Conservation (phyloP, 306 rosid genomes). For the Delonix regia region DNA sequence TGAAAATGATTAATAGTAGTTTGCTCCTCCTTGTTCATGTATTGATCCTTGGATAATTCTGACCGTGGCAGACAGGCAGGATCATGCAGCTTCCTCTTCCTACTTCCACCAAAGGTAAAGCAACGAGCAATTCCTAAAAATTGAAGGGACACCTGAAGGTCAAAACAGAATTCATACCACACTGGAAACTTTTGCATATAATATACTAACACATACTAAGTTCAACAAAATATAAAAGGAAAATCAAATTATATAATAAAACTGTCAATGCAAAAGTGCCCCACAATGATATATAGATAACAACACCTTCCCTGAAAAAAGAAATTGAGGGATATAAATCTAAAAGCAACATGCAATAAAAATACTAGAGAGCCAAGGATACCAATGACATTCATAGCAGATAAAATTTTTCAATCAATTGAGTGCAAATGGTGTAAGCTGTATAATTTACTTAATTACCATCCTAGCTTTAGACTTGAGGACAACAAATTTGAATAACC, state of each 20-base stretch:
- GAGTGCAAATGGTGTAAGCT: background rate
- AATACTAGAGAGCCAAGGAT: background rate
- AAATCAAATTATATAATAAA: background rate
- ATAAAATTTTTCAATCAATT: too few species aligned
- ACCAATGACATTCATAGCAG: background rate
- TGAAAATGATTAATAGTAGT: slow-evolving; percentile 87
- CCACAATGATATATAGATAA: too few species aligned
- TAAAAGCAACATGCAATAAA: background rate
- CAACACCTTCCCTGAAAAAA: background rate
- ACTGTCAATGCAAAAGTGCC: background rate
- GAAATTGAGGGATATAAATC: too few species aligned
- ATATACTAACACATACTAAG: background rate
- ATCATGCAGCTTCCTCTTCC: slow-evolving; percentile 68
- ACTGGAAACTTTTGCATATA: background rate
- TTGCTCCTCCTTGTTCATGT: slow-evolving; percentile 77
- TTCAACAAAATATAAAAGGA: background rate
- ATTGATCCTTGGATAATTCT: slow-evolving; percentile 66
- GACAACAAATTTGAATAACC: background rate
- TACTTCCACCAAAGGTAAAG: slow-evolving; percentile 92
- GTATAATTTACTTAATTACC: background rate
- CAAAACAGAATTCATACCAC: background rate
- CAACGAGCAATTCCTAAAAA: slow-evolving; percentile 86
- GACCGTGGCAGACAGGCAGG: slow-evolving; percentile 70
- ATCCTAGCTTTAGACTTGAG: background rate
- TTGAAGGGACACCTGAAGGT: slow-evolving; percentile 11